Evolutionary conservation across 768 basidiomycete species (phyloP).

Genomic region (Wakefieldia striispora): DNA sequence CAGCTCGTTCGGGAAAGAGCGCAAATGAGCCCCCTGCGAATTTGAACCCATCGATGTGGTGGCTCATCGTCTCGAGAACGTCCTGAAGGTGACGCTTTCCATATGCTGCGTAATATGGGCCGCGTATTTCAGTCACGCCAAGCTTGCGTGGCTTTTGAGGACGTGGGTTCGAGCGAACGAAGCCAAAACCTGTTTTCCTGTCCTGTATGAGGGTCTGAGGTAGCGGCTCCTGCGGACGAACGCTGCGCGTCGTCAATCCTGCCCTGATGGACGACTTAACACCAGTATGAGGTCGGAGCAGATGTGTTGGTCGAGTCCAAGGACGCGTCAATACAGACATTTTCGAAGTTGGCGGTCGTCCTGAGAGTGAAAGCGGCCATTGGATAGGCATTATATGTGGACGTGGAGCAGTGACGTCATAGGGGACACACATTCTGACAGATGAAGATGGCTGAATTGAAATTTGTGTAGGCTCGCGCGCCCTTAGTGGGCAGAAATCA

Average conservation of each 20-base stretch:
- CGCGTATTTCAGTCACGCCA: conserved; percentile 45
- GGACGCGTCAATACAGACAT: background rate
- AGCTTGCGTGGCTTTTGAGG: conserved; percentile 34
- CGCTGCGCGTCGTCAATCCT: background rate
- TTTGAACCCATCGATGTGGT: conserved; percentile 45
- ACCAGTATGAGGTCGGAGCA: background rate
- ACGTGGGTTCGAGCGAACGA: conserved; percentile 26
- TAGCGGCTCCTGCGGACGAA: background rate
- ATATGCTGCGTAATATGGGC: conserved; percentile 44
- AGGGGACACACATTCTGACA: too few relatives aligned
- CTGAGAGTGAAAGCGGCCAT: too few relatives aligned
- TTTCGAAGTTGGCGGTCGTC: background rate
- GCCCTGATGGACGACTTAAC: background rate
- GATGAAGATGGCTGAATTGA: too few relatives aligned
- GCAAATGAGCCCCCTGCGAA: conserved; percentile 39
- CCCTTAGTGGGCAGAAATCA: too few relatives aligned
- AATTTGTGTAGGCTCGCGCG: too few relatives aligned
- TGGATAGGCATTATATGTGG: too few relatives aligned
- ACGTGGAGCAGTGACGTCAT: too few relatives aligned
- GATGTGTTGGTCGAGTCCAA: background rate
- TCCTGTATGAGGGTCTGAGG: conserved; percentile 10
- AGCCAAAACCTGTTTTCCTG: conserved; percentile 11
- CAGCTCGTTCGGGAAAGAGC: conserved; percentile 39
- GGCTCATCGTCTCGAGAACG: conserved; percentile 40
- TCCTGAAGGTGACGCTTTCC: conserved; percentile 42